Percentiles rank a stretch among this genome's conserved stretches.
phyloP scores from a whole-genome alignment of 257 asterid species.

The Solanum chaucha region DNA sequence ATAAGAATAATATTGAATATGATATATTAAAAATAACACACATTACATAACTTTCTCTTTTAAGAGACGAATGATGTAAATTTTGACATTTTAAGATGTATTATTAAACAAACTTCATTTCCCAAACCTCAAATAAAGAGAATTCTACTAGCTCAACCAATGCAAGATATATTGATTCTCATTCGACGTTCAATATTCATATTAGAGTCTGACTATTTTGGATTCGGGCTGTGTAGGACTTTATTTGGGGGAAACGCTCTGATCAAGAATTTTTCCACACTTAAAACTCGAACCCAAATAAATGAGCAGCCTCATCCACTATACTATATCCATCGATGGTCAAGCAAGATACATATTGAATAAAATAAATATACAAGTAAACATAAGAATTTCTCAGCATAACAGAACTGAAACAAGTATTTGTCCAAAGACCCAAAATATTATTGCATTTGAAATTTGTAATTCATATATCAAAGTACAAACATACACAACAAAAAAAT shows the following conservation, averaged over 20 bases:
- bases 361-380: background rate
- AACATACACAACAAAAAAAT: background rate
- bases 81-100: no score
- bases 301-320: no score
- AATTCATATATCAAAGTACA: background rate
- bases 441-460: background rate
- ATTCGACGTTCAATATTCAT: no score
- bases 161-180: no score
- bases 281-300: accelerated
- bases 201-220: no score
- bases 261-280: no score
- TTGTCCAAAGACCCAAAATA: background rate
- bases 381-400: background rate
- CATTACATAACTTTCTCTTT: accelerated
- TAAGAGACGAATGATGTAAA: no score
- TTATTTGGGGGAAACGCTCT: no score
- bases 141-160: background rate
- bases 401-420: background rate
- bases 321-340: no score
- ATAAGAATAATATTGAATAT: no score
- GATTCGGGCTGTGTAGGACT: no score
- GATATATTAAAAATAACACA: no score
- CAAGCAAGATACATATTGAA: background rate
- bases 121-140: background rate
- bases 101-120: background rate